A percentile compares a stretch with the other conserved stretches of the same genome.
Evolutionary conservation across 306 rosid genomes (phyloP).

Genomic region (Rubus parviflorus): DNA sequence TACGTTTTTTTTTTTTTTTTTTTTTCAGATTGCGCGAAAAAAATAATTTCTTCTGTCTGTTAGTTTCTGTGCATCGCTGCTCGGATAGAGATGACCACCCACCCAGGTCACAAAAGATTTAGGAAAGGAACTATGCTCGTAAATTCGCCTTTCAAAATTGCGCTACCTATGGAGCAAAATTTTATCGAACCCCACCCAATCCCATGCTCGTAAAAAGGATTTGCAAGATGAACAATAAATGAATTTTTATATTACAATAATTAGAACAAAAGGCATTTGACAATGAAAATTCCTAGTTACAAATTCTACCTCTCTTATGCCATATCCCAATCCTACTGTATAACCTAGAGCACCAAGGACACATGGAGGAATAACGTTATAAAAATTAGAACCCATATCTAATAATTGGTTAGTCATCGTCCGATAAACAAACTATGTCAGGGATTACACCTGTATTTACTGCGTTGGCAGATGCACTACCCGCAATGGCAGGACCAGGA

Average conservation of each 20-base stretch:
- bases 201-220: background rate
- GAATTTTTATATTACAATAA: conserved; percentile 7
- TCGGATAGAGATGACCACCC: background rate
- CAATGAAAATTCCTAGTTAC: conserved; percentile 6
- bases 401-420: conserved; percentile 59
- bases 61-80: background rate
- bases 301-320: conserved; percentile 8
- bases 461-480: conserved; percentile 26
- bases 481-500: conserved; percentile 24
- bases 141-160: no score
- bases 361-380: background rate
- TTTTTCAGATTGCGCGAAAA: no score
- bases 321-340: background rate
- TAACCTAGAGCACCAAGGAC: background rate
- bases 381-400: background rate
- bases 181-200: background rate
- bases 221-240: background rate
- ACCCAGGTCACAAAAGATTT: background rate
- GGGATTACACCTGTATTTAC: conserved; percentile 23
- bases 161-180: no score
- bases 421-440: conserved; percentile 77
- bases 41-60: no score
- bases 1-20: no score
- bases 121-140: no score
- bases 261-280: background rate